These are phyloP conservation scores for Gaultheria prostrata DNA, from an alignment of 148 eudicot species.

Conservation along the genomic window DNA sequence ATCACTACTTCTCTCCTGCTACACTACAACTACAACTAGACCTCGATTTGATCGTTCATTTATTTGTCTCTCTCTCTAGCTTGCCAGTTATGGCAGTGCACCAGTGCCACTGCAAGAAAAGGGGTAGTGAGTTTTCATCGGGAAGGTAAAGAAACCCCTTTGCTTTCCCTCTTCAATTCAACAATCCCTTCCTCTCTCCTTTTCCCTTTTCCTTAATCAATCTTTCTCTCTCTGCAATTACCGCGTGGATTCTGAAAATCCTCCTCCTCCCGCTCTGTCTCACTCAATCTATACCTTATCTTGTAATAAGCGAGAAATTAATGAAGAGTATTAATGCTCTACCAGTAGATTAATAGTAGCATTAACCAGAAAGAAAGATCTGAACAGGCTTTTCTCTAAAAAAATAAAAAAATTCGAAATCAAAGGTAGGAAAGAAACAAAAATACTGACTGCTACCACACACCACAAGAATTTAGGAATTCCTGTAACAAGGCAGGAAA, in stretches of 20 bases:
- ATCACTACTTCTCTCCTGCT: conserved; percentile 15
- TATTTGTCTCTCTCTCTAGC: conserved; percentile 21
- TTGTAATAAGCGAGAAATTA: neutral
- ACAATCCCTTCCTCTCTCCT: neutral
- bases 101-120: conserved; percentile 51
- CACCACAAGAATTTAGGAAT: conserved; percentile 41
- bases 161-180: neutral
- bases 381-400: conserved; percentile 16
- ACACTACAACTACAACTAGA: conserved; percentile 11
- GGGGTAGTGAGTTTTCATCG: conserved; percentile 52
- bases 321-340: neutral
- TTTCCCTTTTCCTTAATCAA: neutral
- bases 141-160: conserved; percentile 42
- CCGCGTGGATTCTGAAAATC: conserved; percentile 24
- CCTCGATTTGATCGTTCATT: conserved; percentile 51
- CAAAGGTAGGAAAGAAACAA: neutral
- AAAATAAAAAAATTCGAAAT: neutral
- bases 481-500: conserved; percentile 57
- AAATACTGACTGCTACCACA: conserved; percentile 20
- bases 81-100: conserved; percentile 49
- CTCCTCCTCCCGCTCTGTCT: conserved; percentile 13
- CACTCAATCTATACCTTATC: neutral
- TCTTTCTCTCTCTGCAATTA: neutral
- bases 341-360: neutral
- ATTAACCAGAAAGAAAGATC: conserved; percentile 17